Evolutionary conservation across 2,329 filamentous ascomycete genomes (phyloP), one percentile per base, ranked within the genome.

Genomic region (Phialophora macrospora): DNA sequence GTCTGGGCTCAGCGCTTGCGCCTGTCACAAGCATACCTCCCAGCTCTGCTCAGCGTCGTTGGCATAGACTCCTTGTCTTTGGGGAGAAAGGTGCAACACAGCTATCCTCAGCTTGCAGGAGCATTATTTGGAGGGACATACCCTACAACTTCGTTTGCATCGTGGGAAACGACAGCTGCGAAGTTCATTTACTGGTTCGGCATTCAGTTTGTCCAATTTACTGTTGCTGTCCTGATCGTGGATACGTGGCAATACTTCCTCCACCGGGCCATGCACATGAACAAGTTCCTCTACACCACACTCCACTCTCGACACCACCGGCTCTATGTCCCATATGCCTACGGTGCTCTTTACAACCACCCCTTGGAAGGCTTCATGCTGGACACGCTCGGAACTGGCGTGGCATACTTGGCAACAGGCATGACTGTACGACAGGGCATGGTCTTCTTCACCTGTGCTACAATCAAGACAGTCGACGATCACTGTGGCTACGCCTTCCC

Each of bases 221-320:
- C 86, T 64, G 74, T 91, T 57, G 95, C 89, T 26, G 85, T 94
- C 66, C 80, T 87, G 70, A 83, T 96, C 70, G 86, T 98, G 72
- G 95, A 99, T 79, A 95, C 93, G 52, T 99, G 95, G 95, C 94
- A 99, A 77, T 99, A 99, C 81, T 97, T 97, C 80, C 85, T 94
- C 73, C 95, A 99, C 79, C 92, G 95, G 46, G 86, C 90, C 64
- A 99, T 99, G 95, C 95, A 99, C 80, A 84, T 95, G 82, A 97
- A 98, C 82, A 93, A 91, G 78, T 98, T 92, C 91, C 85, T 99
- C 72, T 69, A 24, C 69, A 94, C 88, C 68, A 90, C 89, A 62
- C 95, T 97, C 81, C 95, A 98, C 81, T 94, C 93, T 55, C 89
- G 94, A 66, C 95, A 99, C 79, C 95, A 99, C 82, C 90, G 94